Conservation (phyloP, 441 rosid genomes). For the Lepidium campestre region DNA sequence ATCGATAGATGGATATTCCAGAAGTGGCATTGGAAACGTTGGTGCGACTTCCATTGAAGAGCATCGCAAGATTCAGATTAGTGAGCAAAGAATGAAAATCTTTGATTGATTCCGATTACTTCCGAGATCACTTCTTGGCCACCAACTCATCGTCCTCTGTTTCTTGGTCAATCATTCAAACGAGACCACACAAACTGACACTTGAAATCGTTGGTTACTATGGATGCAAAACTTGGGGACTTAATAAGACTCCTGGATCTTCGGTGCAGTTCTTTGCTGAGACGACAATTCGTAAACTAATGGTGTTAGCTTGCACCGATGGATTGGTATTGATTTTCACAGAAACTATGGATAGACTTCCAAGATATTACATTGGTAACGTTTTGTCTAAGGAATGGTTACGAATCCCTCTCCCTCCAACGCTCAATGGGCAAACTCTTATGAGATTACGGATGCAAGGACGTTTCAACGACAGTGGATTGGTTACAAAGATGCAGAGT, state of each 20-base stretch:
- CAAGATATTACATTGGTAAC: constrained; percentile 12
- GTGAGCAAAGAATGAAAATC: constrained; percentile 4
- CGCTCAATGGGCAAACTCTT: too few species aligned
- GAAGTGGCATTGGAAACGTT: background rate
- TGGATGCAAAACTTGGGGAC: constrained; percentile 8
- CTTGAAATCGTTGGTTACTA: constrained; percentile 15
- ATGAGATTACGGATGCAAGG: too few species aligned
- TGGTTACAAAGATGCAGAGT: constrained; percentile 10
- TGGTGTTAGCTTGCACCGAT: constrained; percentile 6
- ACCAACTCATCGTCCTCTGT: constrained; percentile 7
- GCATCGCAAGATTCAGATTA: constrained; percentile 11
- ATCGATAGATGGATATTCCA: background rate
- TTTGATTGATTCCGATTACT: constrained; percentile 12
- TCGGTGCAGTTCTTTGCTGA: background rate
- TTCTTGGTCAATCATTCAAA: constrained; percentile 23
- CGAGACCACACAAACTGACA: background rate
- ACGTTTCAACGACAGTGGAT: background rate
- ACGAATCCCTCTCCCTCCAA: constrained; percentile 6
- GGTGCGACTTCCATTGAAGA: background rate
- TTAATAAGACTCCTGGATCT: background rate
- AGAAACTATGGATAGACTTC: background rate
- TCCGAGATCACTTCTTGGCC: background rate
- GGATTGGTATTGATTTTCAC: background rate
- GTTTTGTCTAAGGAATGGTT: constrained; percentile 6
- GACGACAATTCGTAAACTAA: background rate